These are phyloP conservation scores for Ogataea paraovalis DNA, from an alignment of 805 yeast genomes.

Conservation along the genomic window DNA sequence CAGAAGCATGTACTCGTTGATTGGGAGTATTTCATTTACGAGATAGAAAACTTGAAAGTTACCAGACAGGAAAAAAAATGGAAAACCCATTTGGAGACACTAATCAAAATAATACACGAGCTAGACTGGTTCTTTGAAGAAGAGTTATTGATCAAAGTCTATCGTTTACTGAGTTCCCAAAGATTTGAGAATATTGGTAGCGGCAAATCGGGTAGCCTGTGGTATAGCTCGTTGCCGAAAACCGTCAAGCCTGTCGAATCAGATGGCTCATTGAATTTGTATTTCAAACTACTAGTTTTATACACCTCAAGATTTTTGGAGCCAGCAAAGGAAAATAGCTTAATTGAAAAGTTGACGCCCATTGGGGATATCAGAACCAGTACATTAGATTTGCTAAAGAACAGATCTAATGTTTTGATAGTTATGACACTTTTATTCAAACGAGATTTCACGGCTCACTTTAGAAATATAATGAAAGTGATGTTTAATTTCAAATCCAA, in stretches of 20 bases:
- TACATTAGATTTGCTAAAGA: conserved; percentile 21
- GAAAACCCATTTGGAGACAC: conserved; percentile 15
- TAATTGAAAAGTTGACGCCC: conserved; percentile 33
- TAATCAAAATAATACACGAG: conserved; percentile 21
- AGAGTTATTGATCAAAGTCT: conserved; percentile 26
- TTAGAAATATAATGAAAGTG: conserved; percentile 20
- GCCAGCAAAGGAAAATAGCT: conserved; percentile 12
- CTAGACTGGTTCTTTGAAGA: conserved; percentile 30
- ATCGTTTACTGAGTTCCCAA: conserved; percentile 22
- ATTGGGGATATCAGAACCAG: conserved; percentile 28
- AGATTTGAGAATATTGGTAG: conserved; percentile 28
- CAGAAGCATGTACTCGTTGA: conserved; percentile 21
- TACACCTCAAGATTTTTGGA: conserved; percentile 20
- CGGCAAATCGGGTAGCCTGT: conserved; percentile 1
- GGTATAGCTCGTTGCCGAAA: conserved; percentile 13
- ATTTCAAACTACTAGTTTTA: conserved; percentile 26
- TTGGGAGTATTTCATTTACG: conserved; percentile 30
- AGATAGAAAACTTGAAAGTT: conserved; percentile 11
- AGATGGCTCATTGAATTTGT: conserved; percentile 31
- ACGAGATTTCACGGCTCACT: conserved; percentile 22
- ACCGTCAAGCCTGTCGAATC: conserved; percentile 7
- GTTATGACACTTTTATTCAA: conserved; percentile 28
- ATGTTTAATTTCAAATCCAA: conserved; percentile 7
- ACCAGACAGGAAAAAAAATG: conserved; percentile 5
- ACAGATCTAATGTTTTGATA: conserved; percentile 29